phyloP scores from a whole-genome alignment of 1,284 basidiomycete species.

The Trametes versicolor region DNA sequence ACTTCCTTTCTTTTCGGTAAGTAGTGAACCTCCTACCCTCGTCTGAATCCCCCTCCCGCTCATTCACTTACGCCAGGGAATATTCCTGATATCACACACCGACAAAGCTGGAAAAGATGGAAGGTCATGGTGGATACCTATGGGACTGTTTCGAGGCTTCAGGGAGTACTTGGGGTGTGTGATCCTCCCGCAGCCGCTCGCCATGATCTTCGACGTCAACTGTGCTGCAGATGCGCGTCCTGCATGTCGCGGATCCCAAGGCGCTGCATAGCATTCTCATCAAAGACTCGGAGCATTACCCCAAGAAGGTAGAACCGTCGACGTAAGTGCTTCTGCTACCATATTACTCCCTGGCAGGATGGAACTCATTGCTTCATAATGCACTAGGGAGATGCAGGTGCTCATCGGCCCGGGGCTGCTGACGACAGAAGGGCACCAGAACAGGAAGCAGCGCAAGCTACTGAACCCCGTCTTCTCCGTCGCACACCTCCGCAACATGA shows the following conservation, averaged over 20 bases:
- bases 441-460: constrained; percentile 31
- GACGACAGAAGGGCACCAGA: constrained; percentile 20
- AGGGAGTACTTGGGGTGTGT: constrained; percentile 19
- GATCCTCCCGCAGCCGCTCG: no score
- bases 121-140: constrained; percentile 28
- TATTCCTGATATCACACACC: constrained; percentile 19
- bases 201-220: neutral
- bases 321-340: constrained; percentile 1
- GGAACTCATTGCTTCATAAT: neutral
- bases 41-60: neutral
- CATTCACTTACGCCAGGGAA: constrained; percentile 17
- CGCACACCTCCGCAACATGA: constrained; percentile 27
- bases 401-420: constrained; percentile 26
- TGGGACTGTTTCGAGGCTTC: constrained; percentile 32
- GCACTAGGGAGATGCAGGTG: constrained; percentile 15
- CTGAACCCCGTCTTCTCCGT: constrained; percentile 33
- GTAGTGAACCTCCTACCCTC: neutral
- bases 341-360: neutral
- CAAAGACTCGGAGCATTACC: constrained; percentile 44
- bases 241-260: constrained; percentile 42
- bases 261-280: constrained; percentile 51
- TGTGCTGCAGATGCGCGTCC: constrained; percentile 4
- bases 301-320: constrained; percentile 9
- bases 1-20: neutral
- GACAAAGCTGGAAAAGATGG: constrained; percentile 30